phyloP scores from a whole-genome alignment of 768 basidiomycete species.

The Leccinum subtestaceum region DNA sequence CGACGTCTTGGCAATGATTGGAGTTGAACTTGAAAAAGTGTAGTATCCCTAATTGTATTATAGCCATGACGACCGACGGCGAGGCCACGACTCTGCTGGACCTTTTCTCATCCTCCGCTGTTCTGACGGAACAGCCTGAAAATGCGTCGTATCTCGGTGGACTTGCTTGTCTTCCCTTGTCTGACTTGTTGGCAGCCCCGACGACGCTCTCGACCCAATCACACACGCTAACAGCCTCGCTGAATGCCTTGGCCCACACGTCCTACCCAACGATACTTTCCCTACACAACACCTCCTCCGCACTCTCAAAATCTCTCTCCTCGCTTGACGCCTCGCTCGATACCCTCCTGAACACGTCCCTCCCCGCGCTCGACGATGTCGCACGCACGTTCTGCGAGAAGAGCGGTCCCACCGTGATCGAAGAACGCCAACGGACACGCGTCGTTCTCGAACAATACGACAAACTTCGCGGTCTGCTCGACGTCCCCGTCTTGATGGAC shows the following conservation, averaged over 20 bases:
- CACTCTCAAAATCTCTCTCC: conserved; percentile 67
- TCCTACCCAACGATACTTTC: conserved; percentile 91
- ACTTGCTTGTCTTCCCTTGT: conserved; percentile 63
- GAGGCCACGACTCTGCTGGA: conserved; percentile 27
- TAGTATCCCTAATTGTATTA: not conserved
- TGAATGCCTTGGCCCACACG: conserved; percentile 86
- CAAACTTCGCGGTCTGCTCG: conserved; percentile 87
- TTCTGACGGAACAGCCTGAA: conserved; percentile 17
- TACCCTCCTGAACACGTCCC: conserved; percentile 57
- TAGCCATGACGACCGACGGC: conserved; percentile 20
- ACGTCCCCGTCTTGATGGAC: conserved; percentile 87
- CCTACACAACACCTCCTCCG: conserved; percentile 76
- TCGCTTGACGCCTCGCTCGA: conserved; percentile 75
- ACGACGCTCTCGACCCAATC: conserved; percentile 76
- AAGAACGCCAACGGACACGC: conserved; percentile 70
- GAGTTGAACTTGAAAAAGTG: not conserved
- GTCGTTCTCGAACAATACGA: conserved; percentile 93
- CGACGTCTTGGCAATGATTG: conserved; percentile 5
- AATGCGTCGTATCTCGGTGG: conserved; percentile 57
- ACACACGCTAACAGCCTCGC: conserved; percentile 82
- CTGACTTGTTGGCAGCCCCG: conserved; percentile 72
- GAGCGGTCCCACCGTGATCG: conserved; percentile 66
- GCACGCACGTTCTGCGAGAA: conserved; percentile 69
- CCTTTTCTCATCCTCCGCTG: conserved; percentile 22
- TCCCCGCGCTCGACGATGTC: conserved; percentile 75